Evolutionary conservation across 305 asterid species (phyloP).

Genomic region (Striga hermonthica): DNA sequence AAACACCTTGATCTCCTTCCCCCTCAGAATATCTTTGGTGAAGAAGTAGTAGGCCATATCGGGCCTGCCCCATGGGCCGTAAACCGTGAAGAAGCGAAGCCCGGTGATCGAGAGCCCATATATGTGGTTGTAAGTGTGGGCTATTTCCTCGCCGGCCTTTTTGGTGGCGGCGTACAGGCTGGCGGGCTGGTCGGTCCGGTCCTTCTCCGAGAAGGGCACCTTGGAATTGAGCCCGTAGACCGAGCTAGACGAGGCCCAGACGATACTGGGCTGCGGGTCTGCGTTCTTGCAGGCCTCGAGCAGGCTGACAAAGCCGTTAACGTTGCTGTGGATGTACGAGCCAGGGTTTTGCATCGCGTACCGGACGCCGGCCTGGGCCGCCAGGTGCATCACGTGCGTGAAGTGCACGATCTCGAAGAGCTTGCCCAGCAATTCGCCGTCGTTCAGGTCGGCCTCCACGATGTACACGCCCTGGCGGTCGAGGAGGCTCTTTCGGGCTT

Average conservation of each 20-base stretch:
- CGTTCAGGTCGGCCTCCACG: constrained; percentile 61
- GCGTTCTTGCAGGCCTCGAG: constrained; percentile 66
- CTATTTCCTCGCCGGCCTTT: constrained; percentile 80
- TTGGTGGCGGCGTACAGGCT: constrained; percentile 84
- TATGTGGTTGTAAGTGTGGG: constrained; percentile 78
- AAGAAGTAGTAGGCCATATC: constrained; percentile 86
- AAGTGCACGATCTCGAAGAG: constrained; percentile 53
- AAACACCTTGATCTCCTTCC: constrained; percentile 68
- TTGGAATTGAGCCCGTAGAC: constrained; percentile 81
- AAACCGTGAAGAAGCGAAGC: constrained; percentile 70
- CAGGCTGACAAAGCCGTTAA: constrained; percentile 63
- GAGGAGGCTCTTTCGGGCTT: constrained; percentile 54
- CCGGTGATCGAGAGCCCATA: constrained; percentile 79
- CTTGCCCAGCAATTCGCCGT: constrained; percentile 47
- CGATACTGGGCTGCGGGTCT: constrained; percentile 60
- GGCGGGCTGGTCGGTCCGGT: constrained; percentile 75
- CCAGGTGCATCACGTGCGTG: constrained; percentile 79
- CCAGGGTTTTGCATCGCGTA: constrained; percentile 76
- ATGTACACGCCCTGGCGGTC: constrained; percentile 53
- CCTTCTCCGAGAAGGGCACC: constrained; percentile 75
- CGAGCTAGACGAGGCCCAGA: constrained; percentile 85
- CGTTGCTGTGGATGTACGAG: constrained; percentile 65
- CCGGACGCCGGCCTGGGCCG: constrained; percentile 88
- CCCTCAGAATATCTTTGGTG: constrained; percentile 64
- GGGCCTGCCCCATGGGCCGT: constrained; percentile 91